These are phyloP conservation scores for Betula pendula DNA, from an alignment of 306 rosid species.

Conservation along the genomic window DNA sequence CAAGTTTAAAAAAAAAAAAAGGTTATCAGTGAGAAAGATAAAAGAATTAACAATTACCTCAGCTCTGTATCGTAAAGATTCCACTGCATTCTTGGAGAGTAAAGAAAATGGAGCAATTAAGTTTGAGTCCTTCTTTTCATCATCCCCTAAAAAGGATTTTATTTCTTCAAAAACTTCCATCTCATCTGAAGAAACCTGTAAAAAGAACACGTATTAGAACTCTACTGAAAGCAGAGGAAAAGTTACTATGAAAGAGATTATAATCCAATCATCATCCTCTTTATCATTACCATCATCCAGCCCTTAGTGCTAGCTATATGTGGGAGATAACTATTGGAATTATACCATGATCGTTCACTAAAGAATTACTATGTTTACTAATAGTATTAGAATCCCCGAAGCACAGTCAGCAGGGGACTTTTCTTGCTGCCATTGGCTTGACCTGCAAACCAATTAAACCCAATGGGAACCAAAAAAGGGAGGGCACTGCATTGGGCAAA, in stretches of 20 bases:
- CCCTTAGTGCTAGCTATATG: too few species aligned
- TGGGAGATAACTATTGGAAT: too few species aligned
- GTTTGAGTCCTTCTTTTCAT: slow-evolving; percentile 54
- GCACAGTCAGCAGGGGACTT: too few species aligned
- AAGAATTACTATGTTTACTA: too few species aligned
- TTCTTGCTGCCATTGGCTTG: too few species aligned
- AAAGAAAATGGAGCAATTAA: slow-evolving; percentile 65
- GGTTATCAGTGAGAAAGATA: neutral
- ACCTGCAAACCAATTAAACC: too few species aligned
- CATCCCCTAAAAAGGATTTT: slow-evolving; percentile 65
- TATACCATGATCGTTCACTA: too few species aligned
- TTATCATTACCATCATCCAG: too few species aligned
- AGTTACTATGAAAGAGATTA: neutral
- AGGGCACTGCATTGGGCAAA: too few species aligned
- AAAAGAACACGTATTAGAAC: slow-evolving; percentile 16
- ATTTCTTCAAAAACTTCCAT: slow-evolving; percentile 76
- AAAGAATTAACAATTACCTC: slow-evolving; percentile 59
- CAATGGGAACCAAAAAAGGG: too few species aligned
- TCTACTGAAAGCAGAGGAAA: neutral
- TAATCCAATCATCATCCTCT: neutral
- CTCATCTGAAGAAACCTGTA: slow-evolving; percentile 84
- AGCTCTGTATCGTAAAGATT: slow-evolving; percentile 85
- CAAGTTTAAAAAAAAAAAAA: neutral
- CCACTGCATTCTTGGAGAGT: slow-evolving; percentile 78
- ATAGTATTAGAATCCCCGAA: too few species aligned